Evolutionary conservation across 768 basidiomycete species (phyloP), one percentile per base, ranked within the genome.

Genomic region (Terana coerulea): DNA sequence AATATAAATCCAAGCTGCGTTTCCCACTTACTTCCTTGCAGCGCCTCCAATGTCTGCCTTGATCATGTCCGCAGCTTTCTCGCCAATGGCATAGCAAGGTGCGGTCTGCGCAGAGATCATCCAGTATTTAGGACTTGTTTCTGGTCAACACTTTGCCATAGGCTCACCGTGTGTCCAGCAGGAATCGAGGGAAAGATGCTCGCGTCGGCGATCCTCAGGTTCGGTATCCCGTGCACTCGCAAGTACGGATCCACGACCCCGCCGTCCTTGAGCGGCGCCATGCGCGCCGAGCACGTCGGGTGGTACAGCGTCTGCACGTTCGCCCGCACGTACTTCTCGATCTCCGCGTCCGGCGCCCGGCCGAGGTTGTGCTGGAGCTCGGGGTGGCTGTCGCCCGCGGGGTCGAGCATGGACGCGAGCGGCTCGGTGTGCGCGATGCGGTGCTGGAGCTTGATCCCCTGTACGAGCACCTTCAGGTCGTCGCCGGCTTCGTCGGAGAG

Each of bases 181-280:
- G 72, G 58, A 45, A 78, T 62, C 28, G 63, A 70, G 36, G 78
- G 76, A 48, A 72, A 71, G 26, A 78, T 57, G 10, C 71, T 73
- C 39, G 75, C 77, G 54, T 80, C 78, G 14, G 65, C 76, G 12
- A 81, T 67, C n/a, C 78, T 53, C 41, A 80, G 66, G 44, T 70
- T 67, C 44, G 61, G 57, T 3, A 69, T 57, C 3, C 78, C 78
- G 34, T 75, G 67, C 25, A 80, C 76, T 19, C 62, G 54, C 52
- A 79, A 52, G 44, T 63, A 57, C 26, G 76, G 29, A 41, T 78
- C 75, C 43, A 79, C 65, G 0, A 77, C 77, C 3, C 76, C 72
- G 6, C 64, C 68, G 19, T 70, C 64, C 31, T 40, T 58, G 28
- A 49, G 56, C 47, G 59, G 73, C 17, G 64, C 70, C 76, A 65